A percentile compares a stretch with the other conserved stretches of the same genome.
These are phyloP conservation scores for Plectosphaerella plurivora DNA, from an alignment of 2,329 filamentous ascomycete species.

Conservation along the genomic window DNA sequence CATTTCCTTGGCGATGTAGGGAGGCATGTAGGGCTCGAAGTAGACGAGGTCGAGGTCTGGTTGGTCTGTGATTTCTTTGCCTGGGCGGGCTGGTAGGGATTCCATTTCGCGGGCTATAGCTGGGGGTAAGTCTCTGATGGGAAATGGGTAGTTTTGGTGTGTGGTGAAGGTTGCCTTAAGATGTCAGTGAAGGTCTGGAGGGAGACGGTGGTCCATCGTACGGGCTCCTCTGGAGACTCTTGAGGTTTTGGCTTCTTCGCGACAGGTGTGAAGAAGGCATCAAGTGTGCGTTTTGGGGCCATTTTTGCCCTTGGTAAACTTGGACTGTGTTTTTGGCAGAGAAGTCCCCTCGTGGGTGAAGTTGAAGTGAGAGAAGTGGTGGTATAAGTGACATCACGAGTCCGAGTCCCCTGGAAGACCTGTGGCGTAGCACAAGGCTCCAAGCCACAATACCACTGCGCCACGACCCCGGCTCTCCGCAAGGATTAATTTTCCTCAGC, in stretches of 20 bases:
- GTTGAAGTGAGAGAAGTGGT: neutral
- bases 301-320: conserved; percentile 11
- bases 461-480: neutral
- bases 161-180: conserved; percentile 20
- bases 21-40: conserved; percentile 68
- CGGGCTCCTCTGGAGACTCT: conserved; percentile 7
- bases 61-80: conserved; percentile 58
- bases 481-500: neutral
- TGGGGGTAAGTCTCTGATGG: conserved; percentile 38
- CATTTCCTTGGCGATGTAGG: conserved; percentile 48
- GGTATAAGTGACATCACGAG: neutral
- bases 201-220: neutral
- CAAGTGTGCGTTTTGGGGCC: conserved; percentile 58
- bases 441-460: neutral
- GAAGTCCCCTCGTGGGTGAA: neutral
- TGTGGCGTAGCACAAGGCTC: neutral
- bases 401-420: too few relatives aligned
- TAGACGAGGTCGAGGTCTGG: conserved; percentile 70
- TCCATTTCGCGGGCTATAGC: conserved; percentile 32
- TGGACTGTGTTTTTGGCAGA: neutral
- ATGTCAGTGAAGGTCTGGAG: neutral
- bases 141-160: conserved; percentile 45
- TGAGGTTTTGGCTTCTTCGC: conserved; percentile 31
- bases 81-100: conserved; percentile 46
- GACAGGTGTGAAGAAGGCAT: conserved; percentile 60